A percentile compares a stretch with the other conserved stretches of the same genome.
Conservation (phyloP, 2,329 filamentous ascomycete species). For the Ophiosphaerella herpotricha region DNA sequence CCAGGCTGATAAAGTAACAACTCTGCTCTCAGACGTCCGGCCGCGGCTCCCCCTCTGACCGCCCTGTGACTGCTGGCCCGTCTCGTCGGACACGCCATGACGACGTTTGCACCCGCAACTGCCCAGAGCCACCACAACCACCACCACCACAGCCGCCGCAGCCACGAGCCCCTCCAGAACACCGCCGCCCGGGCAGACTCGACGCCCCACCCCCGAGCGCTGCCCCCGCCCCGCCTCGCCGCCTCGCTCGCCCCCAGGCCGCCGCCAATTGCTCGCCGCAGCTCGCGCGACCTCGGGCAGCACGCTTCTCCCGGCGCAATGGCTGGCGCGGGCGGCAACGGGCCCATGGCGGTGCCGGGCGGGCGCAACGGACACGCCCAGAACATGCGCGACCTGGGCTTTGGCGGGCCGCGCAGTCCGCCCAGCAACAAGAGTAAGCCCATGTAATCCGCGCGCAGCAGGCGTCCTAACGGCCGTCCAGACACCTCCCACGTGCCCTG, state of each 20-base stretch:
- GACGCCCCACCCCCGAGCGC: constrained; percentile 35
- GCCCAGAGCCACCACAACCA: too few relatives aligned
- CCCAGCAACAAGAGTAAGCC: constrained; percentile 56
- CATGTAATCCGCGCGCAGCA: neutral
- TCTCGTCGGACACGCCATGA: constrained; percentile 22
- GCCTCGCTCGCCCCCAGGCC: constrained; percentile 21
- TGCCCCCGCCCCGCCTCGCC: constrained; percentile 32
- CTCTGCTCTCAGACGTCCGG: constrained; percentile 16
- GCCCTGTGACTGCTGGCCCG: too few relatives aligned
- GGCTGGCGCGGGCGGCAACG: constrained; percentile 42
- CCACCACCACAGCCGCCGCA: too few relatives aligned
- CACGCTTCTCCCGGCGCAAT: constrained; percentile 36
- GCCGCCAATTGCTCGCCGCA: constrained; percentile 30
- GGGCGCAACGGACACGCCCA: constrained; percentile 38
- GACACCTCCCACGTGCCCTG: constrained; percentile 97
- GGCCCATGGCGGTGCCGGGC: constrained; percentile 43
- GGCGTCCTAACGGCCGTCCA: constrained; percentile 45
- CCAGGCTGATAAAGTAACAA: too few relatives aligned
- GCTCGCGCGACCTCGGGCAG: constrained; percentile 39
- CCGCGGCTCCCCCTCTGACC: too few relatives aligned
- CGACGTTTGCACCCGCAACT: constrained; percentile 28
- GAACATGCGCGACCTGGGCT: constrained; percentile 45
- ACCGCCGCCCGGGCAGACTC: constrained; percentile 21
- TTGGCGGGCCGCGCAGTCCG: constrained; percentile 51
- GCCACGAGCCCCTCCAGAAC: constrained; percentile 13